A percentile compares a stretch with the other conserved stretches of the same genome.
phyloP scores from a whole-genome alignment of 495 filamentous ascomycete genomes.

The Bombardia bombarda region DNA sequence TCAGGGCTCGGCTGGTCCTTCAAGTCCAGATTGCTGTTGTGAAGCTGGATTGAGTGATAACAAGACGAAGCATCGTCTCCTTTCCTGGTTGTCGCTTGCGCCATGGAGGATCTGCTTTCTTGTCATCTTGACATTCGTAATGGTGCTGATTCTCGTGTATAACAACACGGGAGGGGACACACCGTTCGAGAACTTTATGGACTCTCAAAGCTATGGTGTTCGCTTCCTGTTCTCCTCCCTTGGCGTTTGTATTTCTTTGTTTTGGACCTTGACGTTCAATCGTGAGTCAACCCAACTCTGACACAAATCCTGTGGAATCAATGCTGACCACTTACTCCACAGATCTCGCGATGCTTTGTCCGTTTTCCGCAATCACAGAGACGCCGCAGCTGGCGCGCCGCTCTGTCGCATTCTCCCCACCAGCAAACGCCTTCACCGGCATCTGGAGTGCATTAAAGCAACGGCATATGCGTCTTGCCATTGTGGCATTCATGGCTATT shows the following conservation, averaged over 20 bases:
- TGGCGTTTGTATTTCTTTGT: slow-evolving; percentile 33
- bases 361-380: slow-evolving; percentile 22
- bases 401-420: slow-evolving; percentile 21
- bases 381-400: slow-evolving; percentile 11
- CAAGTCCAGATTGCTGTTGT: too few species aligned
- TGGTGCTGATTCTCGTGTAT: slow-evolving; percentile 36
- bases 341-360: slow-evolving; percentile 15
- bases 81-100: slow-evolving; percentile 27
- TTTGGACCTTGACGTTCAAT: slow-evolving; percentile 31
- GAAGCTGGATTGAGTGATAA: too few species aligned
- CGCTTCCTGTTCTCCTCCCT: slow-evolving; percentile 32
- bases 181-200: slow-evolving; percentile 39
- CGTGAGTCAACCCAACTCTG: slow-evolving; percentile 20
- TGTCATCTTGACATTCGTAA: slow-evolving; percentile 25
- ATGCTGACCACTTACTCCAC: neutral
- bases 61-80: slow-evolving; percentile 15
- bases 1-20: neutral
- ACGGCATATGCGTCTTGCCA: slow-evolving; percentile 19
- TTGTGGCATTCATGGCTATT: slow-evolving; percentile 22
- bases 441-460: slow-evolving; percentile 21
- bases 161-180: slow-evolving; percentile 27
- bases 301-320: neutral
- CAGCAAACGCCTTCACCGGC: slow-evolving; percentile 22
- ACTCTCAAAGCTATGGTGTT: slow-evolving; percentile 33
- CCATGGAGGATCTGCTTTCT: slow-evolving; percentile 20